A percentile compares a stretch with the other conserved stretches of the same genome.
Conservation (phyloP, 495 filamentous ascomycete genomes). For the Podospora comata region DNA sequence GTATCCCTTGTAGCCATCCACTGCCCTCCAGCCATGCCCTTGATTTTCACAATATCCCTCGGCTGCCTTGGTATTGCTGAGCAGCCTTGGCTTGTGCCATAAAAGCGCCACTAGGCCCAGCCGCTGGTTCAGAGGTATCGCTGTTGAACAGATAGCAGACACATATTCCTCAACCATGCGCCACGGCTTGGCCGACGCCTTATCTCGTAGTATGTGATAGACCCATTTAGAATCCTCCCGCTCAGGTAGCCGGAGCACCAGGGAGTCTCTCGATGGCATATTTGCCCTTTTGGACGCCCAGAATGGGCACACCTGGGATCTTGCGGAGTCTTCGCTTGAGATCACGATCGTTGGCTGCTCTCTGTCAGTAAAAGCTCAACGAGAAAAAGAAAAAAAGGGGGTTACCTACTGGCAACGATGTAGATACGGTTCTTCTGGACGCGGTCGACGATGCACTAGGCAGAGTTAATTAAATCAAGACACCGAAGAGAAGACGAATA, state of each 20-base stretch:
- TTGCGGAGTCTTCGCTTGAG: conserved; percentile 78
- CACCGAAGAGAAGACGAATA: not conserved
- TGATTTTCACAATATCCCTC: not conserved
- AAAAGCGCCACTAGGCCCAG: not conserved
- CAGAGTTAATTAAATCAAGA: conserved; percentile 10
- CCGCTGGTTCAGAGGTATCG: not conserved
- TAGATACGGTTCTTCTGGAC: conserved; percentile 75
- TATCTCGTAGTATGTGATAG: not conserved
- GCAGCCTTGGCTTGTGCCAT: not conserved
- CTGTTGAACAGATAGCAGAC: not conserved
- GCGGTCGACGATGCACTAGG: conserved; percentile 76
- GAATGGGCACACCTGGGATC: conserved; percentile 58
- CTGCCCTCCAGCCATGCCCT: not conserved
- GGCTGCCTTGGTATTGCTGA: not conserved
- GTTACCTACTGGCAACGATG: conserved; percentile 59
- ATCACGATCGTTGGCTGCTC: conserved; percentile 74
- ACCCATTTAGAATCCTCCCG: conserved; percentile 2
- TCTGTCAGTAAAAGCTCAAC: not conserved
- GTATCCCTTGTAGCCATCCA: not conserved
- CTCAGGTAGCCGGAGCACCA: conserved; percentile 57
- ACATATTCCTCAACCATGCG: not conserved
- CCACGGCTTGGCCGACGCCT: not conserved
- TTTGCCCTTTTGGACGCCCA: conserved; percentile 72
- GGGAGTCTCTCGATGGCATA: conserved; percentile 91
- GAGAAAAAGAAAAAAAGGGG: not conserved